These are phyloP conservation scores for Citrus mangshanensis DNA, from an alignment of 345 rosid species.

Conservation along the genomic window DNA sequence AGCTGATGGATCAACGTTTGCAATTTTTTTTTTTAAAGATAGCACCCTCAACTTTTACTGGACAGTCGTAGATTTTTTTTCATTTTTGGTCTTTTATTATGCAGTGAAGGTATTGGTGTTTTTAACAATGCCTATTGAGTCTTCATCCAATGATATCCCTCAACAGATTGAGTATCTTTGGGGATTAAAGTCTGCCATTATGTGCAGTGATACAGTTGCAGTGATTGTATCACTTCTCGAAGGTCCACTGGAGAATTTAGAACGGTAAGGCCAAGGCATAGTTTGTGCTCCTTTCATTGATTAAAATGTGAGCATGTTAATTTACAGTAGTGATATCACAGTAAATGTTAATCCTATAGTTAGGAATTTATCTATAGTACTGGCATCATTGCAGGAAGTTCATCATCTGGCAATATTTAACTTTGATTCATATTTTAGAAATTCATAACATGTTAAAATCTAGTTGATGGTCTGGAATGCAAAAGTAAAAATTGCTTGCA, in stretches of 20 bases:
- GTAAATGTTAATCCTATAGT: neutral
- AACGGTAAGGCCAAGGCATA: conserved; percentile 47
- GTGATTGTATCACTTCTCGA: conserved; percentile 79
- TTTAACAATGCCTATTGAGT: conserved; percentile 83
- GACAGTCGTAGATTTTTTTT: too few species aligned
- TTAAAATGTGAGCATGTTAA: neutral
- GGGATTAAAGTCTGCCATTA: conserved; percentile 71
- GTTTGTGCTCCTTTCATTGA: neutral
- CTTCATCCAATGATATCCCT: conserved; percentile 65
- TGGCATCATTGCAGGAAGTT: neutral
- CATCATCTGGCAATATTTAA: neutral
- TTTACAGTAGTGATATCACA: neutral
- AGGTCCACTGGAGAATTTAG: conserved; percentile 77
- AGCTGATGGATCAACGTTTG: too few species aligned
- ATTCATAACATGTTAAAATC: neutral
- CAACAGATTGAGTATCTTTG: conserved; percentile 84
- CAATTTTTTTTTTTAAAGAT: too few species aligned
- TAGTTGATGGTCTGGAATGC: neutral
- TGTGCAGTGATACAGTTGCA: conserved; percentile 54
- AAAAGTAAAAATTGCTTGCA: neutral
- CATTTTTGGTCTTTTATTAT: neutral
- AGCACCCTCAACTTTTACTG: too few species aligned
- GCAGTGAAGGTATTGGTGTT: conserved; percentile 91
- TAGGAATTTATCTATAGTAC: neutral
- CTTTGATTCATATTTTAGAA: neutral